Evolutionary conservation across 208 protist genomes (phyloP), one percentile per base, ranked within the genome.

Genomic region (Acanthamoeba healyi): DNA sequence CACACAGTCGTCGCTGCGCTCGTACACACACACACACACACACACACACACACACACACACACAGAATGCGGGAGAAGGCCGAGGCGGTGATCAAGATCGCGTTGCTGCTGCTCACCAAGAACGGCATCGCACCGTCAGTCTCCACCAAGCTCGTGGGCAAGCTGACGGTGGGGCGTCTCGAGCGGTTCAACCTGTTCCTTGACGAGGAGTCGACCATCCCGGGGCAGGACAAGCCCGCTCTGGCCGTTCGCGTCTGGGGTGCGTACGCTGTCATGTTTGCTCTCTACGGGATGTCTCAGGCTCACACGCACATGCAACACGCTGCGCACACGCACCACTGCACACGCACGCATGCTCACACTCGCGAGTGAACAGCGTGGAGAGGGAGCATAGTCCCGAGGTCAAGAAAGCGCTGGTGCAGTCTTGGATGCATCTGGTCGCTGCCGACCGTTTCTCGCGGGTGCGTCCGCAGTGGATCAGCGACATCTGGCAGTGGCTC

Each of bases 11-110:
- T n/a, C n/a, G n/a, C n/a, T n/a, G n/a, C n/a, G n/a, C n/a, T n/a
- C n/a, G n/a, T n/a, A n/a, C n/a, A n/a, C n/a, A n/a, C n/a, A n/a
- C n/a, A n/a, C n/a, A n/a, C n/a, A n/a, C n/a, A n/a, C n/a, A n/a
- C n/a, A n/a, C n/a, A n/a, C n/a, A n/a, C n/a, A n/a, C n/a, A n/a
- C n/a, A n/a, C n/a, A n/a, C n/a, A n/a, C n/a, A n/a, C n/a, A 17
- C 36, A 44, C 72, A 81, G 72, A 10, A 26, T 84, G 46, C n/a
- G 74, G 14, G 74, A 84, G 42, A 84, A 84, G 74, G 74, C 74
- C 1, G 74, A 84, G 74, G 74, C 74, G 32, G 42, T 56, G 0
- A 36, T 84, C 26, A 84, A 84, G 29, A 36, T 36, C 14, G 38
- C 74, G 12, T 29, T 84, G 36, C 46, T 44, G 24, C 74, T 84